A percentile compares a stretch with the other conserved stretches of the same genome.
These are phyloP conservation scores for Microbotryum lychnidis-dioicae DNA, from an alignment of 1,284 basidiomycete genomes.

Conservation along the genomic window DNA sequence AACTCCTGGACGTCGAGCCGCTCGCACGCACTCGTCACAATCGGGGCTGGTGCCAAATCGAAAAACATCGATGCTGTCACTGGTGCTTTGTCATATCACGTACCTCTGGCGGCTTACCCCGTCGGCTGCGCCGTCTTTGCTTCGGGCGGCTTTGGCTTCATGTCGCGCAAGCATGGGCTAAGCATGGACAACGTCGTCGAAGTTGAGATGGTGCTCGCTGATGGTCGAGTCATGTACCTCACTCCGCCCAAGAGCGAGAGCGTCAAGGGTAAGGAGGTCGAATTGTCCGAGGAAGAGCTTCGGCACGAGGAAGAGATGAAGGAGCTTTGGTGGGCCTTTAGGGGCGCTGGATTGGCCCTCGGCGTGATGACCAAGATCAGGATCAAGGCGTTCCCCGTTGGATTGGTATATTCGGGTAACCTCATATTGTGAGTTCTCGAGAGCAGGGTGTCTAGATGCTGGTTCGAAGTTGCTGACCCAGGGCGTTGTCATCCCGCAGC, in stretches of 20 bases:
- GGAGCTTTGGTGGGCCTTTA: constrained; percentile 74
- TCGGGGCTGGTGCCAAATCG: constrained; percentile 70
- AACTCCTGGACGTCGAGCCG: constrained; percentile 42
- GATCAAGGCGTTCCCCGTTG: constrained; percentile 73
- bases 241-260: constrained; percentile 8
- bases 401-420: constrained; percentile 81
- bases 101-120: constrained; percentile 50
- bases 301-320: constrained; percentile 38
- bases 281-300: constrained; percentile 6
- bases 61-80: constrained; percentile 73
- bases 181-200: constrained; percentile 70
- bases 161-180: constrained; percentile 70
- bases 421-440: constrained; percentile 64
- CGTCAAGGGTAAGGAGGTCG: constrained; percentile 18
- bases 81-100: constrained; percentile 57
- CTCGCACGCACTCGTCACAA: constrained; percentile 63
- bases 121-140: constrained; percentile 23
- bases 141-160: constrained; percentile 74
- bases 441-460: neutral
- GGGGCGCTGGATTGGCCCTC: constrained; percentile 73
- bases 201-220: constrained; percentile 37
- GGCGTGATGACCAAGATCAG: constrained; percentile 82
- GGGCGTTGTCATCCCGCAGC: constrained; percentile 42
- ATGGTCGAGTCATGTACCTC: constrained; percentile 34
- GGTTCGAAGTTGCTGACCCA: neutral